Evolutionary conservation across 495 filamentous ascomycete genomes (phyloP).

Genomic region (Tuber calosporum): DNA sequence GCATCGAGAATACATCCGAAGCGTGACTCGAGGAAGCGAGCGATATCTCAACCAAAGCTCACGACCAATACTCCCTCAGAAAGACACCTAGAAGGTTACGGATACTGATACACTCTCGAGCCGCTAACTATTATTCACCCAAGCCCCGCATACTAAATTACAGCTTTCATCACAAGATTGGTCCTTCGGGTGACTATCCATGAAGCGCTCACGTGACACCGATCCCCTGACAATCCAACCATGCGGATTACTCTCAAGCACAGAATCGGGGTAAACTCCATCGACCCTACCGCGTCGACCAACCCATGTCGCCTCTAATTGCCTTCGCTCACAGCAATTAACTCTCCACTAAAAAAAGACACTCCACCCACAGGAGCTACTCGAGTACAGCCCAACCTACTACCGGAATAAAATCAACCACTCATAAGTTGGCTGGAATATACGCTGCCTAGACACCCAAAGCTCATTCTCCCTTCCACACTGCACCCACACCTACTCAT

Average conservation of each 20-base stretch:
- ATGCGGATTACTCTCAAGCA: not conserved
- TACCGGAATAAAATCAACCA: not conserved
- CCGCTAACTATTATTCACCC: not conserved
- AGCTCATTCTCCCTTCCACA: not conserved
- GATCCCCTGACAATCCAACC: not conserved
- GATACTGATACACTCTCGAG: not conserved
- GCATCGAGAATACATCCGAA: not conserved
- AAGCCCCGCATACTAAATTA: not conserved
- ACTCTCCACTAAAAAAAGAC: not conserved
- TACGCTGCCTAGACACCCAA: not conserved
- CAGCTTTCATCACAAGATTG: not conserved
- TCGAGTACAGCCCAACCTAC: not conserved
- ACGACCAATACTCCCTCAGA: not conserved
- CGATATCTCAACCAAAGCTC: not conserved
- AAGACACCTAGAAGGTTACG: not conserved
- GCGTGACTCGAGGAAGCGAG: not conserved
- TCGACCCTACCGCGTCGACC: not conserved
- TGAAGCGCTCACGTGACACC: not conserved
- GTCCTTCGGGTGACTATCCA: not conserved
- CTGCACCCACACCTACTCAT: not conserved
- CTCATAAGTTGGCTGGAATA: not conserved
- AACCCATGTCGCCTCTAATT: not conserved
- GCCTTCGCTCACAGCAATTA: not conserved
- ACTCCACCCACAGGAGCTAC: not conserved
- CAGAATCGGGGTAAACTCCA: not conserved